Base-by-base conservation (phyloP, 108 stramenopile species). In the Conticribra weissflogii region DNA sequence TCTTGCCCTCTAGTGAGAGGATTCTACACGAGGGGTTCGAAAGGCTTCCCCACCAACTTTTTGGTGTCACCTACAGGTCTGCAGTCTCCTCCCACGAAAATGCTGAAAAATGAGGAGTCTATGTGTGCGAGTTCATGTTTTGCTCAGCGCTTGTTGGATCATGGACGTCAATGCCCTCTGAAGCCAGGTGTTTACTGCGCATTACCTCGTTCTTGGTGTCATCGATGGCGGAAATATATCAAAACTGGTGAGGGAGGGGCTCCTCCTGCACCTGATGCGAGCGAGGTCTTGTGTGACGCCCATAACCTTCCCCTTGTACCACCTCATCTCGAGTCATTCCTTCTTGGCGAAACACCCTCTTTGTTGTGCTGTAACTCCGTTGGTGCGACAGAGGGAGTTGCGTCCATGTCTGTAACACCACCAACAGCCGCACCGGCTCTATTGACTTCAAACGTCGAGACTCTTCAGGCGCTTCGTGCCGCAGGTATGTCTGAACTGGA, bases 181-280 rank as follows among this genome's bases (percentile, higher is more conserved):
- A 51, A 61, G 19, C 68, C 80, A 50, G 92, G 88, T 4, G 80
- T 76, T 8, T 94, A 94, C 59, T 81, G 82, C 47, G 85, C 87
- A 1, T 31, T 94, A 9, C 93, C 93, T 7, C 72, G 87, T 21
- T 72, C 85, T 3, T 94, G 93, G 93, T 90, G 88, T 46, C 85
- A 91, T 55, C 71, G 76, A 54, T 94, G 90, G 87, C 83, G 93
- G 14, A 86, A 80, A 27, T 94, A 91, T 62, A 85, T 94, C 48
- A 94, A 91, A 65, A 89, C 86, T 15, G 92, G 92, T n/a, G 90
- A 89, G 48, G 92, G 83, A 15, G 78, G 81, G n/a, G 62, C 66
- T 24, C 86, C 84, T 0, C 72, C 74, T 45, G 84, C 92, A 24
- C 92, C 92, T 15, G 88, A 91, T 72, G 81, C 85, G 24, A 86